Base-by-base conservation (phyloP, 192 early-diverging fungal genomes). In the Chytriomyces sp. region DNA sequence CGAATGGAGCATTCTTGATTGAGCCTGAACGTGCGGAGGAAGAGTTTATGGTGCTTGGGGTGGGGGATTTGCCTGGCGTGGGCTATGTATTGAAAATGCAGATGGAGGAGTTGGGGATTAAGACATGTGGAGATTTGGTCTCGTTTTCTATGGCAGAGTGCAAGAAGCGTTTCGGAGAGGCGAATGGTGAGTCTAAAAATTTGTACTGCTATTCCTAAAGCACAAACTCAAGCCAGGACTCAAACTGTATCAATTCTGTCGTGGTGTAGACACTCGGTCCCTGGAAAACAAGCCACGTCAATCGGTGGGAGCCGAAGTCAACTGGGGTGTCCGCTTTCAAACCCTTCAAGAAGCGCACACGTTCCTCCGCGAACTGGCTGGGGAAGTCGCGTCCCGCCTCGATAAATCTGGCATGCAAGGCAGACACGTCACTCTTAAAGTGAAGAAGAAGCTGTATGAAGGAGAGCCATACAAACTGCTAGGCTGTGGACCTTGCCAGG, bases 321-420 rank as follows among this genome's bases (percentile, higher is more conserved):
- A 89, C 54, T 95, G 95, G 94, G 95, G 92, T 5, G 86, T 98
- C 0, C 85, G 95, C 6, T 93, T 98, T 78, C 88, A 92, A 60
- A 91, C 72, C 28, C 72, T 87, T 36, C 70, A 75, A 2, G 88
- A 97, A 72, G 87, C 86, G 2, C 80, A 90, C 49, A 75, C 78
- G 37, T 98, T 96, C 83, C 39, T 96, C 1, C 41, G 37, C n/a
- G 80, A 86, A 39, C 76, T 95, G 33, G 67, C 82, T 0, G 77
- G 78, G 22, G 93, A 94, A 75, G 89, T 94, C 0, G 81, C 79
- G 25, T 80, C 82, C 25, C 74, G 92, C 3, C 79, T 97, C 74
- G 41, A 53, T 7, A 73, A 66, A 10, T 77, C 79, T 3, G 85
- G 85, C 22, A 73, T 80, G n/a, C 82, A 79, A 39, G 92, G 86